Evolutionary conservation across 1,139 yeast genomes (phyloP).

Genomic region (Nadsonia starkeyi-henricii): DNA sequence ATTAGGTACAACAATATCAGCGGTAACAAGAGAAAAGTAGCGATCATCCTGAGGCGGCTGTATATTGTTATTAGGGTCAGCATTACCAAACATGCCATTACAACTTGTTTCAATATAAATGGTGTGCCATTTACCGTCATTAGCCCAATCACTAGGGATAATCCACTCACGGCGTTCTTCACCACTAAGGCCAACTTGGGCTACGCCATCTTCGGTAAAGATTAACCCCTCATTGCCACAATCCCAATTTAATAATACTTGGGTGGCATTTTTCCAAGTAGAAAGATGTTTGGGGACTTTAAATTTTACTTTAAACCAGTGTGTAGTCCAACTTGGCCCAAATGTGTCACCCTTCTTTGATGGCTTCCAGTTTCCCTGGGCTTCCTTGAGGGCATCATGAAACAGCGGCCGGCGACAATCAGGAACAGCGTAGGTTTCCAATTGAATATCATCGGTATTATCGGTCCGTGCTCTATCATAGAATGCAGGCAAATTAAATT

Average conservation of each 20-base stretch:
- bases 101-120: conserved; percentile 86
- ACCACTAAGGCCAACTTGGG: conserved; percentile 77
- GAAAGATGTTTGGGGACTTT: conserved; percentile 45
- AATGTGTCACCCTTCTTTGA: conserved; percentile 62
- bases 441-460: conserved; percentile 28
- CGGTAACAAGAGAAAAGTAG: conserved; percentile 48
- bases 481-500: conserved; percentile 68
- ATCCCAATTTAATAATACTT: conserved; percentile 71
- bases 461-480: conserved; percentile 46
- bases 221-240: conserved; percentile 76
- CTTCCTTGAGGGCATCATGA: conserved; percentile 44
- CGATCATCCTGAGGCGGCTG: conserved; percentile 58
- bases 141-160: conserved; percentile 43
- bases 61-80: conserved; percentile 38
- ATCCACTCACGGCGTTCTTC: conserved; percentile 69
- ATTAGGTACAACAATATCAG: conserved; percentile 75
- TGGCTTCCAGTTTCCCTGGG: conserved; percentile 37
- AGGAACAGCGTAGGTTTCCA: conserved; percentile 54
- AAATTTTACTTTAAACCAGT: conserved; percentile 70
- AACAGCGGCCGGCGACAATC: conserved; percentile 63
- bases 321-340: conserved; percentile 95
- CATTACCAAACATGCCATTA: conserved; percentile 89
- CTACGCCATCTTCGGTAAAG: conserved; percentile 51
- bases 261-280: conserved; percentile 31
- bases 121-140: conserved; percentile 29